phyloP scores from a whole-genome alignment of 1,139 yeast species.

The Scheffersomyces cryptocercus region DNA sequence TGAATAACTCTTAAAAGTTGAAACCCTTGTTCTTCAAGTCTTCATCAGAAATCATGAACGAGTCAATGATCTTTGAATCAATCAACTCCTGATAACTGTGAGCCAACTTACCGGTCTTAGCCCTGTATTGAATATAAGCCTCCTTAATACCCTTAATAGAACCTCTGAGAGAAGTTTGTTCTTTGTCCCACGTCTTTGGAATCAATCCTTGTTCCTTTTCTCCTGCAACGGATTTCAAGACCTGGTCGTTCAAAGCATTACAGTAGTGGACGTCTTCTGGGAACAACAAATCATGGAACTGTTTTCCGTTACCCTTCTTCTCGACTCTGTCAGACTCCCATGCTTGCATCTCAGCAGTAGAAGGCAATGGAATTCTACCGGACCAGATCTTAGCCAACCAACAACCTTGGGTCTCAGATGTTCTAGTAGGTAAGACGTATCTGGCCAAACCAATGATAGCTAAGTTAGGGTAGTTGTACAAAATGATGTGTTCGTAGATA shows the following conservation, averaged over 20 bases:
- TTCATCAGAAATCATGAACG: constrained; percentile 18
- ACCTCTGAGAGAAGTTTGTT: constrained; percentile 33
- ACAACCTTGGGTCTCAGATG: constrained; percentile 60
- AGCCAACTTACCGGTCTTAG: constrained; percentile 30
- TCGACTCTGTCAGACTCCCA: constrained; percentile 38
- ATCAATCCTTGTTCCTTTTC: constrained; percentile 26
- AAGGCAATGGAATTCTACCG: constrained; percentile 47
- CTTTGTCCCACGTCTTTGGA: constrained; percentile 40
- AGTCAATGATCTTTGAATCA: constrained; percentile 22
- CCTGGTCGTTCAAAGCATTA: constrained; percentile 37
- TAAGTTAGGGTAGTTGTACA: constrained; percentile 55
- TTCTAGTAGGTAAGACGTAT: constrained; percentile 58
- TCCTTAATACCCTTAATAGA: constrained; percentile 36
- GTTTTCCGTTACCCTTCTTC: constrained; percentile 37
- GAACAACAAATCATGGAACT: constrained; percentile 45
- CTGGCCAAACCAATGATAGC: constrained; percentile 54
- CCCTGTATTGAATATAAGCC: constrained; percentile 32
- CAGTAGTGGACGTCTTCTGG: constrained; percentile 53
- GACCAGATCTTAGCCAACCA: constrained; percentile 57
- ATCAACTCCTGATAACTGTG: constrained; percentile 30
- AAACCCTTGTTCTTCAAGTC: constrained; percentile 18
- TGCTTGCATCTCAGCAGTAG: constrained; percentile 35
- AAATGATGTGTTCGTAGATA: constrained; percentile 54
- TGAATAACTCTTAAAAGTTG: constrained; percentile 6
- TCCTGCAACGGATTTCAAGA: constrained; percentile 26